These are phyloP conservation scores for Russula virescens DNA, from an alignment of 768 basidiomycete species.

Conservation along the genomic window DNA sequence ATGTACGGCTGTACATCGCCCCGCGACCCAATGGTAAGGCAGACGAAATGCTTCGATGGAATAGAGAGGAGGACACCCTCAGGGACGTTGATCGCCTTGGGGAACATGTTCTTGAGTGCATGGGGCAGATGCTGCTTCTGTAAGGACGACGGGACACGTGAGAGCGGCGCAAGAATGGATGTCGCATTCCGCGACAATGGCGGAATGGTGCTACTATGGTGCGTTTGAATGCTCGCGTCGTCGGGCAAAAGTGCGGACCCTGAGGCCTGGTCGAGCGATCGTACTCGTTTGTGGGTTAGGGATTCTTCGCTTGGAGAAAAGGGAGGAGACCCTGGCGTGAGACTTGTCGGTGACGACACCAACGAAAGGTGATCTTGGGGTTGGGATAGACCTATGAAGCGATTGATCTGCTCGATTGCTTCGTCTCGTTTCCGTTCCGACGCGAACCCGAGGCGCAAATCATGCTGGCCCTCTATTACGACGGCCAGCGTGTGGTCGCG, in stretches of 20 bases:
- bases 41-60: constrained; percentile 48
- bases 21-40: constrained; percentile 62
- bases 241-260: background rate
- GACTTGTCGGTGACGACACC: background rate
- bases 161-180: constrained; percentile 42
- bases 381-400: constrained; percentile 7
- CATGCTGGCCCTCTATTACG: constrained; percentile 14
- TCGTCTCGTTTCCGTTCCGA: constrained; percentile 15
- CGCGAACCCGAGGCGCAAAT: constrained; percentile 17
- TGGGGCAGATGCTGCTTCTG: constrained; percentile 30
- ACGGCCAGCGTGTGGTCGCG: constrained; percentile 13
- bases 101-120: constrained; percentile 32
- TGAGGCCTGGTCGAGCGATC: background rate
- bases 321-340: background rate
- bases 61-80: constrained; percentile 31
- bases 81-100: constrained; percentile 48
- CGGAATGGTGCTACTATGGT: background rate
- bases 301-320: background rate
- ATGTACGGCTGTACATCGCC: constrained; percentile 50
- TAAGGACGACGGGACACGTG: constrained; percentile 36
- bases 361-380: background rate
- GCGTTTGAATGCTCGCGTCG: background rate
- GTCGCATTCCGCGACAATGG: constrained; percentile 27
- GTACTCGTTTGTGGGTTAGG: background rate
- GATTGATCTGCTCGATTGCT: constrained; percentile 12